Evolutionary conservation across 257 asterid genomes (phyloP), one percentile per base, ranked within the genome.

Genomic region (Solanum paucissectum): DNA sequence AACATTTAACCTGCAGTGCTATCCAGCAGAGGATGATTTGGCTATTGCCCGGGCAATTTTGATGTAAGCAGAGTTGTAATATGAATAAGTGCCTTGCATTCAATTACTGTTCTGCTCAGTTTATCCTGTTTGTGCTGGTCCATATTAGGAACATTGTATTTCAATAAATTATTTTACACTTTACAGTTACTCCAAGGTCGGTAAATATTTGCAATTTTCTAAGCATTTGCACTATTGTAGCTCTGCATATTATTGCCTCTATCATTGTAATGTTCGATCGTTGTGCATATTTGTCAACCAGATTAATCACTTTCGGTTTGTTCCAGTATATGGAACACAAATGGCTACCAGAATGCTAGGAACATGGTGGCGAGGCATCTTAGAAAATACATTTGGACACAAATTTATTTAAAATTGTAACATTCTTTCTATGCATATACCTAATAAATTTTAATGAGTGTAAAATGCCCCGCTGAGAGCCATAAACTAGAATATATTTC

Each of bases 21-120:
- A 97, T 89, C 98, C 99, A 6, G 98, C 99, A 87, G 99, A 97
- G 93, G 99, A 94, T 85, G 99, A 97, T 92, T 90, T 95, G 90
- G 98, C 98, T 76, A 92, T 97, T 91, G 98, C 94, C 33, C 94
- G 98, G 77, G 98, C 98, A 83, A 92, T 92, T 90, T 93, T 95
- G 90, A 95, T 97, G 99, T 97, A 92, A 94, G 98, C 92, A 62
- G 27, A 74, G 16, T 86, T 88, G 64, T 84, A 37, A 25, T 83
- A 71, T 84, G 37, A 58, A 25, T 46, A 86, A 27, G 74, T 83
- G 13, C 29, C 79, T 69, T 73, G 25, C 49, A 34, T 71, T 73
- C 46, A 86, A 11, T 33, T 49, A 86, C 38, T 49, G 73, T 38
- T 46, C 73, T 72, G 7, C 68, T 32, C 42, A 44, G 40, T 46